Percentiles rank a stretch among this genome's conserved stretches.
These are phyloP conservation scores for Phytophthora uliginosa DNA, from an alignment of 352 stramenopile genomes.

Conservation along the genomic window DNA sequence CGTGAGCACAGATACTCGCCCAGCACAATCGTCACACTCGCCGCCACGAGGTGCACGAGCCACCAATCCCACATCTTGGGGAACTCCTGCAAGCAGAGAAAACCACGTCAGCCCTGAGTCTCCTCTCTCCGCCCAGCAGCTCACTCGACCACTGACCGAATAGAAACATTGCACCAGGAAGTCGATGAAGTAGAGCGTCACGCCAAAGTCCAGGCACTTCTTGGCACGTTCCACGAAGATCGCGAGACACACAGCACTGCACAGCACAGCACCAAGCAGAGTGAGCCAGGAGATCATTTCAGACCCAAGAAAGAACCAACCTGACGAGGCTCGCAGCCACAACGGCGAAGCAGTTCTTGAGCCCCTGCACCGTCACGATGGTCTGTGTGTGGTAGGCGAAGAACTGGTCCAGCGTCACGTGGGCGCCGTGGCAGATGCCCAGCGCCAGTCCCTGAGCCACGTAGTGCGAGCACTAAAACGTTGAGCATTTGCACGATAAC, in stretches of 20 bases:
- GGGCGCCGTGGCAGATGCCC: constrained; percentile 75
- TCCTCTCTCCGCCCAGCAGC: neutral
- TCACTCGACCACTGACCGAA: constrained; percentile 48
- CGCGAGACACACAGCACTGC: constrained; percentile 75
- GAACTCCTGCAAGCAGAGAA: constrained; percentile 64
- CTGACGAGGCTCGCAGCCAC: constrained; percentile 64
- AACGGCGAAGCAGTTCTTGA: constrained; percentile 87
- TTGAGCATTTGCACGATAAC: neutral
- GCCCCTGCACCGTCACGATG: constrained; percentile 76
- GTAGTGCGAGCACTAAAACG: constrained; percentile 83
- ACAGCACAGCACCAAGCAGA: neutral
- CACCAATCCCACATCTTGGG: constrained; percentile 91
- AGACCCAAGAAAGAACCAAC: constrained; percentile 21
- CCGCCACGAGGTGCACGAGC: constrained; percentile 77
- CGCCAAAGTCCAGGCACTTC: constrained; percentile 93
- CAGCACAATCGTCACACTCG: constrained; percentile 82
- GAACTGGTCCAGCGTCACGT: constrained; percentile 83
- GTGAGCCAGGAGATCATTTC: constrained; percentile 11
- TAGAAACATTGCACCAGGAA: constrained; percentile 87
- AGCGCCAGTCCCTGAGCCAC: constrained; percentile 78
- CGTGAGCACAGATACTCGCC: constrained; percentile 91
- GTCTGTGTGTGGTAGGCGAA: constrained; percentile 89
- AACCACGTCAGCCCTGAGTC: neutral
- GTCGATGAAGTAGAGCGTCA: constrained; percentile 92
- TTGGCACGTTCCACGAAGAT: constrained; percentile 92